Percentiles rank a stretch among this genome's conserved stretches.
Conservation (phyloP, 1,284 basidiomycete species). For the Papiliotrema fonsecae region DNA sequence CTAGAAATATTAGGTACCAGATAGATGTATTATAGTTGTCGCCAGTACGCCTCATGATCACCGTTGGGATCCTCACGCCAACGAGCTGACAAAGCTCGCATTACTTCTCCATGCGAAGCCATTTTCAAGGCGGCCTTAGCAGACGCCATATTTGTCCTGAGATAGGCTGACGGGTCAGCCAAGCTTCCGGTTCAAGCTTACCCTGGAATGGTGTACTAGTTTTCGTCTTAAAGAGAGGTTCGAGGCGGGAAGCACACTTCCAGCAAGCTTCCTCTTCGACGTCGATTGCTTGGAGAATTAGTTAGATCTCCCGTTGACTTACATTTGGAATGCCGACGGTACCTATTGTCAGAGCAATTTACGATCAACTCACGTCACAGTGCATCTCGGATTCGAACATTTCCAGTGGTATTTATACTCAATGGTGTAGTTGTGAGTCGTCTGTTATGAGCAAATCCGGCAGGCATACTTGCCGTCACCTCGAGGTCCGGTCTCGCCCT, state of each 20-base stretch:
- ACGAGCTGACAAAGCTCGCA: slow-evolving; percentile 35
- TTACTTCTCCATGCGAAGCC: slow-evolving; percentile 38
- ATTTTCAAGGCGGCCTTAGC: slow-evolving; percentile 38
- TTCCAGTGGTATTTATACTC: slow-evolving; percentile 45
- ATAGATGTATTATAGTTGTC: no score
- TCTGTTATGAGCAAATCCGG: slow-evolving; percentile 15
- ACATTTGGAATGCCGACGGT: slow-evolving; percentile 42
- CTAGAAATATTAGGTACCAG: slow-evolving; percentile 22
- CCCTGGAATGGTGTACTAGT: slow-evolving; percentile 34
- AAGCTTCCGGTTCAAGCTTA: slow-evolving; percentile 10
- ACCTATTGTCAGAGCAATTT: slow-evolving; percentile 10
- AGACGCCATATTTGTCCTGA: slow-evolving; percentile 38
- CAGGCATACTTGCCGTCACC: slow-evolving; percentile 33
- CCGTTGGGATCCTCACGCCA: slow-evolving; percentile 38
- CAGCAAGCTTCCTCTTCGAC: slow-evolving; percentile 35
- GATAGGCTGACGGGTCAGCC: slow-evolving; percentile 20
- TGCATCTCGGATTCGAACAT: slow-evolving; percentile 32
- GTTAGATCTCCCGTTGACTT: slow-evolving; percentile 3
- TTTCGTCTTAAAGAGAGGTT: slow-evolving; percentile 35
- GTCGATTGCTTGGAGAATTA: slow-evolving; percentile 33
- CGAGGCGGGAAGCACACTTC: slow-evolving; percentile 29
- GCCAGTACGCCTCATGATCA: no score
- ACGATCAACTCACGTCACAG: slow-evolving; percentile 28
- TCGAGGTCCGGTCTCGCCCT: slow-evolving; percentile 36
- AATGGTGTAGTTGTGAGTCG: slow-evolving; percentile 44